A percentile compares a stretch with the other conserved stretches of the same genome.
Evolutionary conservation across 495 filamentous ascomycete species (phyloP).

Genomic region (Penicillium longicatenatum): DNA sequence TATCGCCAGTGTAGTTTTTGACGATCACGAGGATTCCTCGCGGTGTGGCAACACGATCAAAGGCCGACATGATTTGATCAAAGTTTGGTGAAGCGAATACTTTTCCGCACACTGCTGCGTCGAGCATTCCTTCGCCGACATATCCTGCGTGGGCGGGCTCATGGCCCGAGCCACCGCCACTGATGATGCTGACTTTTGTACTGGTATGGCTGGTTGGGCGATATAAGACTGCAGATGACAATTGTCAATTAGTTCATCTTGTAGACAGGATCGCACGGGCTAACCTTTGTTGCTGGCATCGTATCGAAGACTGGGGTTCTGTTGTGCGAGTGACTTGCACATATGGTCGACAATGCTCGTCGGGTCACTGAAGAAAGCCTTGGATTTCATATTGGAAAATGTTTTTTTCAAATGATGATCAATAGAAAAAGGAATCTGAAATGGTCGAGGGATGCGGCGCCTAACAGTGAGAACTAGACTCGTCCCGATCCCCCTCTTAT

Average conservation of each 20-base stretch:
- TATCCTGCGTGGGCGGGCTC: conserved; percentile 19
- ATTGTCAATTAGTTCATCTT: neutral
- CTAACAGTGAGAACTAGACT: neutral
- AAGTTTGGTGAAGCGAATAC: conserved; percentile 18
- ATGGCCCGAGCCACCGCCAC: conserved; percentile 19
- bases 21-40: conserved; percentile 15
- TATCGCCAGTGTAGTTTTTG: conserved; percentile 21
- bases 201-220: conserved; percentile 1
- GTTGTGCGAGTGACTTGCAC: conserved; percentile 9
- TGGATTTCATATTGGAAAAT: conserved; percentile 10
- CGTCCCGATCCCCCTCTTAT: conserved; percentile 6
- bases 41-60: conserved; percentile 11
- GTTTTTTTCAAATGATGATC: neutral
- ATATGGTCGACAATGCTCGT: conserved; percentile 12
- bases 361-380: conserved; percentile 14
- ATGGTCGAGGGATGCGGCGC: neutral
- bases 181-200: conserved; percentile 20
- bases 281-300: conserved; percentile 9
- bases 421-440: neutral
- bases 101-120: conserved; percentile 17
- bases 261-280: neutral
- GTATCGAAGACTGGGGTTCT: conserved; percentile 11
- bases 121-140: conserved; percentile 19
- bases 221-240: conserved; percentile 3
- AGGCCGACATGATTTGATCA: conserved; percentile 15